Conservation (phyloP, 768 basidiomycete species). For the Strobilomyces echinocephalus region DNA sequence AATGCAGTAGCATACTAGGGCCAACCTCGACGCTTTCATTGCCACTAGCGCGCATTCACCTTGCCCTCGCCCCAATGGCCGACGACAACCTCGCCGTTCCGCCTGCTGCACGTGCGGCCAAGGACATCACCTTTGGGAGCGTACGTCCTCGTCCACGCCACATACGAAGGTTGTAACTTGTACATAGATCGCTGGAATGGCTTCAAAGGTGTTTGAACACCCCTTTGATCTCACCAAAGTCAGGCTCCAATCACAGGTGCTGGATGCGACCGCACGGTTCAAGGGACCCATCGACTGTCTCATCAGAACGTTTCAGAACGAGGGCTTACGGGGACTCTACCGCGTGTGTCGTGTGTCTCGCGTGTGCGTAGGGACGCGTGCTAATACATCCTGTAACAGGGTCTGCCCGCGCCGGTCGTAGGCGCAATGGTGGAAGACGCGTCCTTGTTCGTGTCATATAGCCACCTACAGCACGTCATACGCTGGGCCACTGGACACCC, state of each 20-base stretch:
- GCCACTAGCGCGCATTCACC: too few species aligned
- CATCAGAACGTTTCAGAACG: conserved; percentile 69
- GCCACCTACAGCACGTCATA: conserved; percentile 62
- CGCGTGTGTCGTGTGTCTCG: conserved; percentile 50
- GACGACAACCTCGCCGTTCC: conserved; percentile 18
- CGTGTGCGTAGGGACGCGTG: not conserved
- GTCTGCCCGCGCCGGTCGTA: conserved; percentile 83
- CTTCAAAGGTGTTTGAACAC: conserved; percentile 83
- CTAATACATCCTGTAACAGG: conserved; percentile 42
- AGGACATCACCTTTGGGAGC: conserved; percentile 56
- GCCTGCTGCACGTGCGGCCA: conserved; percentile 25
- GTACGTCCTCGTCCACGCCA: conserved; percentile 34
- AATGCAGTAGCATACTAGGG: too few species aligned
- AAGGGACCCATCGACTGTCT: conserved; percentile 87
- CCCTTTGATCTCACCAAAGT: conserved; percentile 96
- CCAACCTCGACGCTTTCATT: too few species aligned
- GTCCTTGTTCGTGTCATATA: conserved; percentile 80
- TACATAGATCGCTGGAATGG: conserved; percentile 74
- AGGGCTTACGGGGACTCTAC: conserved; percentile 83
- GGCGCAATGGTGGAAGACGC: conserved; percentile 95
- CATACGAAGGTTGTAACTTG: not conserved
- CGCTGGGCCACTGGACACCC: conserved; percentile 38
- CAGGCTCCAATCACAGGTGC: conserved; percentile 84
- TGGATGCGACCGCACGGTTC: conserved; percentile 66
- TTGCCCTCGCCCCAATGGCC: conserved; percentile 12